These are phyloP conservation scores for Begonia fuchsioides DNA, from an alignment of 306 rosid species.

Conservation along the genomic window DNA sequence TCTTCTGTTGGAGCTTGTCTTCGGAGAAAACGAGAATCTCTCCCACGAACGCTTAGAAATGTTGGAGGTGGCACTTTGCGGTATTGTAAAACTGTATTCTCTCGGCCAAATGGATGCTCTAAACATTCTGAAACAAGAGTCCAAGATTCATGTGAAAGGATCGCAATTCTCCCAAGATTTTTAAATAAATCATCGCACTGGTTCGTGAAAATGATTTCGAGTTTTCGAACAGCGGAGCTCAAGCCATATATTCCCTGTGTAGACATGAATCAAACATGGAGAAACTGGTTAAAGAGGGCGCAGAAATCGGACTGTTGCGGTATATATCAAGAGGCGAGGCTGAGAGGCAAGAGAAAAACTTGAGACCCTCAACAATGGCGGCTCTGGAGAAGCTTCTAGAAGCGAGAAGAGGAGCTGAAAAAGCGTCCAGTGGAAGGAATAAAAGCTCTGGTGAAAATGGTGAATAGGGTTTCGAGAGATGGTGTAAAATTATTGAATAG, in stretches of 20 bases:
- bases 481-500: too few relatives aligned
- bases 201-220: constrained; percentile 20
- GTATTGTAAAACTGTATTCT: constrained; percentile 25
- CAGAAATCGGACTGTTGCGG: constrained; percentile 31
- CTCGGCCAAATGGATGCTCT: constrained; percentile 27
- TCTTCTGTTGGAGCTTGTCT: constrained; percentile 40
- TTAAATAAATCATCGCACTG: constrained; percentile 25
- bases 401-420: constrained; percentile 23
- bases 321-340: constrained; percentile 33
- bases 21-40: constrained; percentile 12
- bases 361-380: constrained; percentile 29
- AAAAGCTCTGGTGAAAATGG: constrained; percentile 39
- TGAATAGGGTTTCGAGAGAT: constrained; percentile 52
- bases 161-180: constrained; percentile 28
- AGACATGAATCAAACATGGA: constrained; percentile 23
- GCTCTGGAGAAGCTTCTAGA: constrained; percentile 45
- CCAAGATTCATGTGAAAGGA: constrained; percentile 19
- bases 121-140: constrained; percentile 32
- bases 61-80: constrained; percentile 41
- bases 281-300: constrained; percentile 38
- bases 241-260: constrained; percentile 40
- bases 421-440: constrained; percentile 22
- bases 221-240: constrained; percentile 40
- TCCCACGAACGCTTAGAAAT: constrained; percentile 19
- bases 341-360: constrained; percentile 25